These are phyloP conservation scores for Lecanicillium sp. DNA, from an alignment of 2,329 filamentous ascomycete species.

Conservation along the genomic window DNA sequence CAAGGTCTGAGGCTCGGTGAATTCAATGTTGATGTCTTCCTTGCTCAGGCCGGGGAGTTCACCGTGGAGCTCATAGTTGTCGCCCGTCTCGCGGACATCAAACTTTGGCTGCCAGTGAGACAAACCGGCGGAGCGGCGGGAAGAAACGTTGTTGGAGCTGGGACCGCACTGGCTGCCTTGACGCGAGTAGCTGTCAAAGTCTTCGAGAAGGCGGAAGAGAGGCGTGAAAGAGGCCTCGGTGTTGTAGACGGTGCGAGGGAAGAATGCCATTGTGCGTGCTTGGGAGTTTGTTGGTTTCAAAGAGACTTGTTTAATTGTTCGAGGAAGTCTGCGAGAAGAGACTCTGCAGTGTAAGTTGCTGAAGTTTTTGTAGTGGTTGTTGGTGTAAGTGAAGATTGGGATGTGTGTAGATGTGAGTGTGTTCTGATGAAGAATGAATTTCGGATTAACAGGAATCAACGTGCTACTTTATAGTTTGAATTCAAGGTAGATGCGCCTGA, in stretches of 20 bases:
- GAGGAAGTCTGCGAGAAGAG: constrained; percentile 16
- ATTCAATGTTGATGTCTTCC: constrained; percentile 69
- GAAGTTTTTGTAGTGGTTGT: constrained; percentile 17
- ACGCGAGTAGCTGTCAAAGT: constrained; percentile 50
- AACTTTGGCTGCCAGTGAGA: constrained; percentile 67
- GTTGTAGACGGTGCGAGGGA: constrained; percentile 44
- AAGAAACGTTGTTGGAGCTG: constrained; percentile 18
- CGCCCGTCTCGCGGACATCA: constrained; percentile 63
- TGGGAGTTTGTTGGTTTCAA: constrained; percentile 12
- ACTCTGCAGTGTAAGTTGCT: too few species aligned
- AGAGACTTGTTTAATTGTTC: constrained; percentile 17
- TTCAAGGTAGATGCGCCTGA: background rate
- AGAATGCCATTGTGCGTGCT: constrained; percentile 48
- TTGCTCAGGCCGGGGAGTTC: constrained; percentile 71
- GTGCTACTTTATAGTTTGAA: constrained; percentile 22
- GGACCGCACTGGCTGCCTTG: constrained; percentile 20
- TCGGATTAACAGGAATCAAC: constrained; percentile 7
- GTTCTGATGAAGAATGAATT: constrained; percentile 10
- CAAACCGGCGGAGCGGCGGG: constrained; percentile 17
- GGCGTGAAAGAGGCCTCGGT: constrained; percentile 45
- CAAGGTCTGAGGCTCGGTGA: constrained; percentile 67
- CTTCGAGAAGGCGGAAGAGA: constrained; percentile 57
- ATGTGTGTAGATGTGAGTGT: constrained; percentile 17
- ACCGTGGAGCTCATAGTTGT: constrained; percentile 68
- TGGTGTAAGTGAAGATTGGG: constrained; percentile 17